These are phyloP conservation scores for Andrographis paniculata DNA, from an alignment of 305 asterid genomes.

Conservation along the genomic window DNA sequence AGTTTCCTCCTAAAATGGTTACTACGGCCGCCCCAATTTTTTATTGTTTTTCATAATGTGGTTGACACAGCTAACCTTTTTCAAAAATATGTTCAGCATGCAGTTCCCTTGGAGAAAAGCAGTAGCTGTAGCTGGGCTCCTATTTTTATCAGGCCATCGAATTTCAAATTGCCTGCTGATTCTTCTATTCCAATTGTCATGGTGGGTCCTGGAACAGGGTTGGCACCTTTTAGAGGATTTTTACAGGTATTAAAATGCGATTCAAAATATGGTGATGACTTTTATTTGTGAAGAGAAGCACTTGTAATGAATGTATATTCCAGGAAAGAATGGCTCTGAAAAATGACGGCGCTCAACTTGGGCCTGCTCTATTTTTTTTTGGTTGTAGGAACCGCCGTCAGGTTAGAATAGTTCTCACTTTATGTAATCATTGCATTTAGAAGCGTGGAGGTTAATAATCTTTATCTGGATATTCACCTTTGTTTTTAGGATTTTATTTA, in stretches of 20 bases:
- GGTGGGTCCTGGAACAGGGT: slow-evolving; percentile 88
- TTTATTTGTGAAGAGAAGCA: slow-evolving; percentile 7
- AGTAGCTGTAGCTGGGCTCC: slow-evolving; percentile 58
- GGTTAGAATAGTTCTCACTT: slow-evolving; percentile 26
- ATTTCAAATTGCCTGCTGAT: slow-evolving; percentile 60
- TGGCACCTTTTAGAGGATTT: slow-evolving; percentile 88
- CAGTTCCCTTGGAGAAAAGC: slow-evolving; percentile 49
- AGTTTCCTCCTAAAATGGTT: too few relatives aligned
- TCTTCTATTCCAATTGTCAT: slow-evolving; percentile 56
- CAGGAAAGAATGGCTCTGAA: slow-evolving; percentile 72
- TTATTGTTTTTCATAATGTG: not conserved
- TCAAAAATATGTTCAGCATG: slow-evolving; percentile 34
- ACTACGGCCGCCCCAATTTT: too few relatives aligned
- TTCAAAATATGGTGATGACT: slow-evolving; percentile 2
- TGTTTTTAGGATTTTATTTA: slow-evolving; percentile 61
- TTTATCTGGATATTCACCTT: slow-evolving; percentile 12
- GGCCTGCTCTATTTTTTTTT: slow-evolving; percentile 60
- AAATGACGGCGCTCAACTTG: slow-evolving; percentile 54
- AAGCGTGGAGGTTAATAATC: slow-evolving; percentile 3
- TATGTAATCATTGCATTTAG: not conserved
- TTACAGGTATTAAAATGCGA: slow-evolving; percentile 37
- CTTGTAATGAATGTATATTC: slow-evolving; percentile 9
- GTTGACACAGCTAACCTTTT: slow-evolving; percentile 3
- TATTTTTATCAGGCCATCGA: slow-evolving; percentile 61
- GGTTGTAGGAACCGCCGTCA: slow-evolving; percentile 77